A percentile compares a stretch with the other conserved stretches of the same genome.
These are phyloP conservation scores for Citrullus colocynthis DNA, from an alignment of 306 rosid genomes.

Conservation along the genomic window DNA sequence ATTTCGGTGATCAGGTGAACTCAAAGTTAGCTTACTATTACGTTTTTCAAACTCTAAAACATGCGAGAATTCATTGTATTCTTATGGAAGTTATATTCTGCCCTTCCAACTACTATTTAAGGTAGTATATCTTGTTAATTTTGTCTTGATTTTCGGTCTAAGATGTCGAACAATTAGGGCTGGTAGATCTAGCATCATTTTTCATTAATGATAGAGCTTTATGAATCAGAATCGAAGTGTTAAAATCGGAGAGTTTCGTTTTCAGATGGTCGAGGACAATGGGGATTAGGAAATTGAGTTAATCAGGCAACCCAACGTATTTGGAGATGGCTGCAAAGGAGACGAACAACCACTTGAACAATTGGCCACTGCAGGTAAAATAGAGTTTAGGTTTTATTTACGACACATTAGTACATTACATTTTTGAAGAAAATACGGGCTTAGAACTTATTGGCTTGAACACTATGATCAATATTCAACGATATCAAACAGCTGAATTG, in stretches of 20 bases:
- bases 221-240: not conserved
- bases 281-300: not conserved
- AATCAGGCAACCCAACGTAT: no score
- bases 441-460: not conserved
- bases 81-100: not conserved
- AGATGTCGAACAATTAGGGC: not conserved
- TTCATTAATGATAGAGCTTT: not conserved
- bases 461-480: not conserved
- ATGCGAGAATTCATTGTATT: not conserved
- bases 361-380: no score
- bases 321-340: no score
- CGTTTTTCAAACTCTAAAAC: not conserved
- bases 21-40: not conserved
- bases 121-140: not conserved
- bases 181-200: not conserved
- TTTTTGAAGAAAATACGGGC: not conserved
- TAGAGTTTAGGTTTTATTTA: no score
- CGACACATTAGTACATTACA: no score
- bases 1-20: not conserved
- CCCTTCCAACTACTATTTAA: not conserved
- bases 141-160: not conserved
- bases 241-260: not conserved
- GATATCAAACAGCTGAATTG: not conserved
- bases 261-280: not conserved
- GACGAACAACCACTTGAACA: no score